A percentile compares a stretch with the other conserved stretches of the same genome.
Evolutionary conservation across 305 asterid genomes (phyloP).

Genomic region (Fraxinus floribunda): DNA sequence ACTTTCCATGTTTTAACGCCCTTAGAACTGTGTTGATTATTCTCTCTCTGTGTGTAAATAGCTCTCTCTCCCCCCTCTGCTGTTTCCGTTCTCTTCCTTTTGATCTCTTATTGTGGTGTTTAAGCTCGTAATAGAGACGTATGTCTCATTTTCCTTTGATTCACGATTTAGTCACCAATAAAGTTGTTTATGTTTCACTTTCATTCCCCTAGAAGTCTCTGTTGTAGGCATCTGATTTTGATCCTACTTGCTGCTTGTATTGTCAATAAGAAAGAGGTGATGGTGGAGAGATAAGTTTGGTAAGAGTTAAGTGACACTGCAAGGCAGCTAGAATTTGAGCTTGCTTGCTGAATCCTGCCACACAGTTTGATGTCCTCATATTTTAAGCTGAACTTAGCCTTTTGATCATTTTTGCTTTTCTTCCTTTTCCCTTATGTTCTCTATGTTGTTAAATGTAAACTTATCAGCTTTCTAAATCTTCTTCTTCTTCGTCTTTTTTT

Average conservation of each 20-base stretch:
- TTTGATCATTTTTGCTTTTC: background rate
- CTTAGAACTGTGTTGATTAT: background rate
- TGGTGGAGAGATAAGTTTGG: background rate
- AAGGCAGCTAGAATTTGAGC: background rate
- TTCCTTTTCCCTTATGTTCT: background rate
- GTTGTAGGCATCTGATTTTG: background rate
- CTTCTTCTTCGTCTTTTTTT: background rate
- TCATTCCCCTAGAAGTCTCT: background rate
- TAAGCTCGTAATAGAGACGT: no score
- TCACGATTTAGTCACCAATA: background rate
- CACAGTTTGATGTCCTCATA: background rate
- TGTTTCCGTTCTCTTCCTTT: background rate
- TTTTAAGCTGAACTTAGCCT: background rate
- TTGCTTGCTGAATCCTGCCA: background rate
- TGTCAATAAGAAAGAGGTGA: background rate
- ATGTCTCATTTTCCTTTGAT: background rate
- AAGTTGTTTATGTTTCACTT: background rate
- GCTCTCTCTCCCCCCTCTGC: background rate
- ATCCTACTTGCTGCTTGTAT: conserved; percentile 1
- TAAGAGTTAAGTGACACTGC: background rate
- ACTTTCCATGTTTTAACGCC: background rate
- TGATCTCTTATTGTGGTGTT: background rate
- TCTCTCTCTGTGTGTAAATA: background rate
- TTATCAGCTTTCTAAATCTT: background rate
- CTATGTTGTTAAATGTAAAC: background rate